These are phyloP conservation scores for Mytilinidion resinicola DNA, from an alignment of 495 filamentous ascomycete species.

Conservation along the genomic window DNA sequence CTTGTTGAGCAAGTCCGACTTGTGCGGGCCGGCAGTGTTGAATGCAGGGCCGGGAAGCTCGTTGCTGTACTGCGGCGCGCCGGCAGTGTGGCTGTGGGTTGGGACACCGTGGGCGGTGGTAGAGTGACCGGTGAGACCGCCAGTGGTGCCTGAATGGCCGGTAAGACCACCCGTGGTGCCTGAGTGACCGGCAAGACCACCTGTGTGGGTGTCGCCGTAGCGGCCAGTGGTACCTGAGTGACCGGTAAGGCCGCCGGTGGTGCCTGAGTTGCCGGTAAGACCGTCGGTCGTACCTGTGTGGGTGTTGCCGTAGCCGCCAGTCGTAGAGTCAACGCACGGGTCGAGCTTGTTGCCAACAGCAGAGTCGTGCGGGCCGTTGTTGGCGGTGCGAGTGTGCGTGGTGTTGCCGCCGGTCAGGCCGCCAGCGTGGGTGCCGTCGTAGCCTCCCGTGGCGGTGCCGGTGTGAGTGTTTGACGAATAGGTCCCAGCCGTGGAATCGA, in stretches of 20 bases:
- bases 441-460: constrained; percentile 26
- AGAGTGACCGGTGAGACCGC: neutral
- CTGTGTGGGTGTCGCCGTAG: neutral
- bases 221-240: constrained; percentile 15
- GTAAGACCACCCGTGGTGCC: neutral
- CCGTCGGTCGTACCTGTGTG: neutral
- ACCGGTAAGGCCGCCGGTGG: constrained; percentile 4
- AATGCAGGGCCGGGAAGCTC: constrained; percentile 23
- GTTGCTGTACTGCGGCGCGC: constrained; percentile 10
- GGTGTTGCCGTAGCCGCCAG: constrained; percentile 2
- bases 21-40: constrained; percentile 46
- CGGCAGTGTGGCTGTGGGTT: constrained; percentile 7
- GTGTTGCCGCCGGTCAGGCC: constrained; percentile 30
- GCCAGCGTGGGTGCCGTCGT: constrained; percentile 28
- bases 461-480: neutral
- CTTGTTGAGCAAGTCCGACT: constrained; percentile 42
- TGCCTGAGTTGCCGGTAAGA: constrained; percentile 3
- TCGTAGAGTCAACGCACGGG: neutral
- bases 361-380: constrained; percentile 5
- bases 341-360: neutral
- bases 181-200: neutral
- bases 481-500: neutral
- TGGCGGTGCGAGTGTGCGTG: neutral
- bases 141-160: constrained; percentile 2
- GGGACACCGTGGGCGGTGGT: neutral